Percentiles rank a stretch among this genome's conserved stretches.
phyloP scores from a whole-genome alignment of 2,329 filamentous ascomycete species.

The Ophiostoma sp. region DNA sequence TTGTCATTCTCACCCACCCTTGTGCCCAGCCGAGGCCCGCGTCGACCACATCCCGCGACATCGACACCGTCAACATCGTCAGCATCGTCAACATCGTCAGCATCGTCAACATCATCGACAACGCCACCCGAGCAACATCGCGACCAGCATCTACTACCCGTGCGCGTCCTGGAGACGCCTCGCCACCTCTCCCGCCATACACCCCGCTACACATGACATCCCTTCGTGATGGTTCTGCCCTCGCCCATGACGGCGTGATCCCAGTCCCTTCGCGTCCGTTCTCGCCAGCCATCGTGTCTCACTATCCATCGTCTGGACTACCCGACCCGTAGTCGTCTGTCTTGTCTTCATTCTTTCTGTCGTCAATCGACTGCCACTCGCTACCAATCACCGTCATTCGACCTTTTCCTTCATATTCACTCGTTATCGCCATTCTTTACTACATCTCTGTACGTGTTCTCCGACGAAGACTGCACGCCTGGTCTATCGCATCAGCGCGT shows the following conservation, averaged over 20 bases:
- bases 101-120: not conserved
- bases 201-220: conserved; percentile 3
- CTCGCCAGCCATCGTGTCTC: conserved; percentile 14
- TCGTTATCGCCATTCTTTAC: not conserved
- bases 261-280: conserved; percentile 1
- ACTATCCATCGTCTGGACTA: not conserved
- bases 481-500: no score
- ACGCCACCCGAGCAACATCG: not conserved
- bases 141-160: no score
- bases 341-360: not conserved
- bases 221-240: conserved; percentile 21
- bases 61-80: not conserved
- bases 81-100: not conserved
- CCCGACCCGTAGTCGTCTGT: not conserved
- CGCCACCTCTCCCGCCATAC: not conserved
- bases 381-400: not conserved
- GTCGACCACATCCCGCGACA: not conserved
- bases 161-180: not conserved
- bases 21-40: not conserved
- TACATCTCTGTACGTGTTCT: not conserved
- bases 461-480: not conserved
- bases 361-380: conserved; percentile 16
- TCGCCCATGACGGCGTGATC: conserved; percentile 18
- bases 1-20: not conserved
- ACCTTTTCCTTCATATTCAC: not conserved